Evolutionary conservation across 2,329 filamentous ascomycete genomes (phyloP), one percentile per base, ranked within the genome.

Genomic region (Cladosporium oxysporum): DNA sequence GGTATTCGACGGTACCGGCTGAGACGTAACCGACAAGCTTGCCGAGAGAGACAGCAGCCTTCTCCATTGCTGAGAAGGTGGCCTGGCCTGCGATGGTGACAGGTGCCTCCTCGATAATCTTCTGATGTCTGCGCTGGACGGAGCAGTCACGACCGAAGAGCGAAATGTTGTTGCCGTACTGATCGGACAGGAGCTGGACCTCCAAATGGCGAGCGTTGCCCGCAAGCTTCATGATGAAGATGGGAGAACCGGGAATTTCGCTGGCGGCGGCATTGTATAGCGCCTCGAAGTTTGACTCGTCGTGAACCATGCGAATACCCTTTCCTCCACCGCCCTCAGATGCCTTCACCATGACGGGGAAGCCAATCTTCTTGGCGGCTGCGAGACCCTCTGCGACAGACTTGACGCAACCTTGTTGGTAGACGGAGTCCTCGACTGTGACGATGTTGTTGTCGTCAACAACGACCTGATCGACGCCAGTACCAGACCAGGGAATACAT

Each of bases 321-420:
- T 99, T 99, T 78, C 95, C 95, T 83, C 95, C 95, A 83, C 95
- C 95, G 82, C 95, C 95, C 84, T 99, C 95, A 2, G 95, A 98
- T n/a, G 95, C 95, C 85, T 99, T 99, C 79, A 99, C 92, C 95
- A 99, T 99, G 84, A 99, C 91, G 18, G 95, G 95, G 83, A 99
- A 99, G 71, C 95, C 95, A 78, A 99, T 99, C 76, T 92, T 86
- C 78, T 87, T 88, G 67, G 95, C 95, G 76, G 91, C 64, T 28
- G 47, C 57, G n/a, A 66, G 86, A 81, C 94, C 95, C 81, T 99
- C 93, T 80, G 97, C 84, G 80, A 92, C 93, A 26, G 91, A 93
- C 76, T 87, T 87, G 58, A 96, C 95, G 79, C 95, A 99, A 69
- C 95, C 95, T 81, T 93, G 91, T 73, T 89, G 86, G 80, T 99